A percentile compares a stretch with the other conserved stretches of the same genome.
phyloP scores from a whole-genome alignment of 2,329 filamentous ascomycete genomes.

The Talaromyces sp. region DNA sequence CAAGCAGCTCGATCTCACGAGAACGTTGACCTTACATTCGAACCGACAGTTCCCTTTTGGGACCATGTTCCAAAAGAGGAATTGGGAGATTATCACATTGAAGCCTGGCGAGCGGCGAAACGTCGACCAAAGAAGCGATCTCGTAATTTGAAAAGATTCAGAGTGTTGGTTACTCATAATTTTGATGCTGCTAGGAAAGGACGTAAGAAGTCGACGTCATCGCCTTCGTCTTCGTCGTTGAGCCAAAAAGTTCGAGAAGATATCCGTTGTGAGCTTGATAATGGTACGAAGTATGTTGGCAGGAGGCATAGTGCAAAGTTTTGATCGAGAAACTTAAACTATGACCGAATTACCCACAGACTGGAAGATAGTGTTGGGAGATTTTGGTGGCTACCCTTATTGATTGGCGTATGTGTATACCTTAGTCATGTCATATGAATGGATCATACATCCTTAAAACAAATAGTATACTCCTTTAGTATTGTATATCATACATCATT shows the following conservation, averaged over 20 bases:
- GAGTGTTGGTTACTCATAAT: background rate
- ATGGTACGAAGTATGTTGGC: background rate
- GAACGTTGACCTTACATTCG: slow-evolving; percentile 20
- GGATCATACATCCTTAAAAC: background rate
- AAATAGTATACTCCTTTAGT: background rate
- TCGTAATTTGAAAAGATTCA: background rate
- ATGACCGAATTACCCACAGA: background rate
- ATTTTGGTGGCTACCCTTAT: background rate
- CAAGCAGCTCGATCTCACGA: slow-evolving; percentile 18
- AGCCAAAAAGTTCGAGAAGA: background rate
- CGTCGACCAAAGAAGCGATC: slow-evolving; percentile 6
- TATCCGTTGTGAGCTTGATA: background rate
- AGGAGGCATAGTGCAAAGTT: slow-evolving; percentile 11
- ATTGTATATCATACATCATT: background rate
- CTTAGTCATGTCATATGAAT: background rate
- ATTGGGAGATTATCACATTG: slow-evolving; percentile 19
- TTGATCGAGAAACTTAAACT: background rate
- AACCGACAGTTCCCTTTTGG: slow-evolving; percentile 18
- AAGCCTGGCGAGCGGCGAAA: slow-evolving; percentile 15
- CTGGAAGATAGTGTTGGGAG: background rate
- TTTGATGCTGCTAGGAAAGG: background rate
- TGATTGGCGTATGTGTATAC: background rate
- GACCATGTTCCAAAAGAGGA: slow-evolving; percentile 19
- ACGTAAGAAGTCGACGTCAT: background rate
- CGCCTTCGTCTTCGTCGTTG: background rate